Base-by-base conservation (phyloP, 2,329 filamentous ascomycete species). In the Monosporascus cannonballus region DNA sequence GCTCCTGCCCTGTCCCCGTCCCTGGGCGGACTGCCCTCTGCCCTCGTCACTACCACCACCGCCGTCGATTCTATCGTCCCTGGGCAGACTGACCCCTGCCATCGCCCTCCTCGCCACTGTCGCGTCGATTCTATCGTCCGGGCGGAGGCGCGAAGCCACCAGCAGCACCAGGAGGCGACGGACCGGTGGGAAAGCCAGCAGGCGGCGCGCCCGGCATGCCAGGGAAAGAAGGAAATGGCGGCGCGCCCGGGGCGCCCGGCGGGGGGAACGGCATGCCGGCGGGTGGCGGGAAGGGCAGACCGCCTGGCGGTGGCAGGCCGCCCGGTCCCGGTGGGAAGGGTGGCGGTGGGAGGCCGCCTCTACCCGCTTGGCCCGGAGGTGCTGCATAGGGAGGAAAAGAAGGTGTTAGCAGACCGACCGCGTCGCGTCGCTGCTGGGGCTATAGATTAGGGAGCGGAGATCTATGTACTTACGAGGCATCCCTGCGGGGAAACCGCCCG, bases 401-500 rank as follows among this genome's bases (percentile, higher is more conserved):
- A 34, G 4, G 20, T 9, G 51, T 64, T 51, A 63, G 57, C 49
- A 25, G n/a, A 20, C 14, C 30, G 17, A 41, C 34, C 45, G 27
- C 20, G 25, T 15, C 30, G 18, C 14, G 55, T 55, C n/a, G 5
- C 14, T 14, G 41, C 7, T 61, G 58, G 51, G 41, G 20, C 47
- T 38, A 39, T 25, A 34, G 25, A 30, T 5, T 27, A 25, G n/a
- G 20, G 20, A 34, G 20, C 47, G 25, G 30, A 39, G 24, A 34
- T 36, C 11, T 27, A 39, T 46, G 36, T 22, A 77, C 80, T 64
- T 81, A 84, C 81, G 81, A 67, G 81, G 75, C 69, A 78, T 72
- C 49, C 75, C 75, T 27, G 48, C 72, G 36, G 63, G 68, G 50
- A 76, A 75, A 56, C 76, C 71, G 52, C 77, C 79, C 62, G 85